Base-by-base conservation (phyloP, 176 grass and related monocot species). In the Musa schizocarpa region DNA sequence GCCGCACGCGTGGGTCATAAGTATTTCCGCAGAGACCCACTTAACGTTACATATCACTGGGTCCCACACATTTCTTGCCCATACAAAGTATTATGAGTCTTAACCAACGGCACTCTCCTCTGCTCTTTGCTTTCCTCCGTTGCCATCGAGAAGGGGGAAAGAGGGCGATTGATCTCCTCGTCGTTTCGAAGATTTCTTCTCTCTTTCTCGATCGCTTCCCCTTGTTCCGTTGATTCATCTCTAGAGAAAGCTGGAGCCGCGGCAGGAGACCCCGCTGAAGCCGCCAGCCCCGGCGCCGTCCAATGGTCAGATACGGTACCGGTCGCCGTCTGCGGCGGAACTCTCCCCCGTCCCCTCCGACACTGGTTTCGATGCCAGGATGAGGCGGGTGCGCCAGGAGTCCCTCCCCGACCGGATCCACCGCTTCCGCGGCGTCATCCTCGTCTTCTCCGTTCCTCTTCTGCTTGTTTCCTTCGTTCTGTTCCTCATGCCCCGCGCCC, bases 281-380 rank as follows among this genome's bases (percentile, higher is more conserved):
- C 82, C 85, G 67, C 87, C 92, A 54, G 12, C 65, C 26, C 67
- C 67, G 67, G 67, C 67, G 43, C 80, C 89, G 50, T 87, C 74
- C 80, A 92, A 90, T 81, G 89, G 89, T 54, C 80, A 88, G 83
- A 92, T 96, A 83, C 90, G 90, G 72, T 93, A 83, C 85, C 90
- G 90, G 67, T 83, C 90, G 14, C 87, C 85, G 52, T 93, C 90
- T 50, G 89, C 87, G 63, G 83, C 85, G 77, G 93, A 87, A 66
- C 89, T 86, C 78, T 59, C 85, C 54, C 85, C 80, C 10, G 65
- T 43, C 52, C 65, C 85, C 70, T 77, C 82, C 66, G 48, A 70
- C 58, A 78, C 29, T 0, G 34, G 67, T 1, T 43, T 75, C 1
- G 79, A 81, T 9, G 68, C 78, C 65, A 96, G 88, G 85, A 88